Conservation (phyloP, 768 basidiomycete genomes). For the Suillus tomentosus region DNA sequence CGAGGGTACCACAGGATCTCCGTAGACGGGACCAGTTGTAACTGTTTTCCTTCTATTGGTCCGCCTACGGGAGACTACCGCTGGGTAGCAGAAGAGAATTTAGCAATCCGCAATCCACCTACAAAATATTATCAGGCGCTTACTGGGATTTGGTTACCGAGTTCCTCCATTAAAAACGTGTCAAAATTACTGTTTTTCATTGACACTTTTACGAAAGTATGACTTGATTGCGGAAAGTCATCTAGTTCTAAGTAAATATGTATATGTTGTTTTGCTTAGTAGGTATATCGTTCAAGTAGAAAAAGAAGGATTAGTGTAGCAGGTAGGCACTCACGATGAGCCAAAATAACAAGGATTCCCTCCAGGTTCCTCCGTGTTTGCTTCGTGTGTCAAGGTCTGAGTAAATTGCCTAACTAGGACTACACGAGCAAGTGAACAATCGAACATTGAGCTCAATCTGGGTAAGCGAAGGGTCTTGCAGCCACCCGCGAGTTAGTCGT, state of each 20-base stretch:
- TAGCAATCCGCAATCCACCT: neutral
- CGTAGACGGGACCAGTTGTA: neutral
- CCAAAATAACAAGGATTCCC: neutral
- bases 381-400: neutral
- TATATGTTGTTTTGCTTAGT: neutral
- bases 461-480: conserved; percentile 2
- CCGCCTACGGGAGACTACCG: conserved; percentile 12
- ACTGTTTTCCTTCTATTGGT: neutral
- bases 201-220: neutral
- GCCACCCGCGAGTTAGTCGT: conserved; percentile 4
- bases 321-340: neutral
- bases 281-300: neutral
- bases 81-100: neutral
- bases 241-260: neutral
- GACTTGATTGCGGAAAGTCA: neutral
- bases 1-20: neutral
- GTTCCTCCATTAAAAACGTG: neutral
- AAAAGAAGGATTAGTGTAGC: neutral
- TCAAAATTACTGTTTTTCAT: neutral
- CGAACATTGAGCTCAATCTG: conserved; percentile 5
- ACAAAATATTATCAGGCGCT: neutral
- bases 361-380: neutral
- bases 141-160: neutral
- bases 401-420: conserved; percentile 2
- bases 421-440: conserved; percentile 5